phyloP scores from a whole-genome alignment of 352 stramenopile species.

The Globisporangium uncinulatum region DNA sequence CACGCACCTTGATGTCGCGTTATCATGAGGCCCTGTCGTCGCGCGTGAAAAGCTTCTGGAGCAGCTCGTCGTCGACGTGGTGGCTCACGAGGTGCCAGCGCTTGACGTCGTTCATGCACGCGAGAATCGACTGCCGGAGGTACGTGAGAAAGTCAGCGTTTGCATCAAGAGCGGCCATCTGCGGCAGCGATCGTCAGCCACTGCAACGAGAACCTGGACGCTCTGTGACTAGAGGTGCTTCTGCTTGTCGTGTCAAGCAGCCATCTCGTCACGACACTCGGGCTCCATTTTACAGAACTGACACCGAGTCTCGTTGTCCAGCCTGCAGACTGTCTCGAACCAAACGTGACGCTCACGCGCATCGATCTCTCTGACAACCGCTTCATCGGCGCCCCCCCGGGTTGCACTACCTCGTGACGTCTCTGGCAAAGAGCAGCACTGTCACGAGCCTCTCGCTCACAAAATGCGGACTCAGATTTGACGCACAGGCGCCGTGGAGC shows the following conservation, averaged over 20 bases:
- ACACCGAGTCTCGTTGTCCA: constrained; percentile 35
- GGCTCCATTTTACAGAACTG: constrained; percentile 21
- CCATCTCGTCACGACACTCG: constrained; percentile 12
- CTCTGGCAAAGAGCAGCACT: constrained; percentile 20
- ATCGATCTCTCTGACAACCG: constrained; percentile 41
- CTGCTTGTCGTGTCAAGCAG: constrained; percentile 15
- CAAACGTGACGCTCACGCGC: constrained; percentile 27
- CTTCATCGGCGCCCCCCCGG: constrained; percentile 27
- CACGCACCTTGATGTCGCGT: constrained; percentile 85
- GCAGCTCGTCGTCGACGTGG: constrained; percentile 83
- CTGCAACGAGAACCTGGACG: constrained; percentile 25
- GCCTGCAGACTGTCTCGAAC: constrained; percentile 40
- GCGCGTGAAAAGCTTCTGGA: constrained; percentile 97
- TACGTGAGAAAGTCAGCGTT: constrained; percentile 77
- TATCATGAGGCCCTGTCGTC: constrained; percentile 96
- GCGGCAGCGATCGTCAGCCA: background rate
- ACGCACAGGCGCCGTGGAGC: constrained; percentile 20
- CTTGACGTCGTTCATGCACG: constrained; percentile 80
- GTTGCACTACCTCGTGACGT: constrained; percentile 25
- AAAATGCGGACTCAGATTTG: constrained; percentile 25
- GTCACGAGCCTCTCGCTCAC: constrained; percentile 21
- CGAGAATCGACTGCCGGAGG: constrained; percentile 78
- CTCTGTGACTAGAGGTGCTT: constrained; percentile 14
- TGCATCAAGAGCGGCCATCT: too few relatives aligned
- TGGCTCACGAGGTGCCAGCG: constrained; percentile 85